phyloP scores from a whole-genome alignment of 2,329 filamentous ascomycete species.

The Ophiostoma himal-ulmi region DNA sequence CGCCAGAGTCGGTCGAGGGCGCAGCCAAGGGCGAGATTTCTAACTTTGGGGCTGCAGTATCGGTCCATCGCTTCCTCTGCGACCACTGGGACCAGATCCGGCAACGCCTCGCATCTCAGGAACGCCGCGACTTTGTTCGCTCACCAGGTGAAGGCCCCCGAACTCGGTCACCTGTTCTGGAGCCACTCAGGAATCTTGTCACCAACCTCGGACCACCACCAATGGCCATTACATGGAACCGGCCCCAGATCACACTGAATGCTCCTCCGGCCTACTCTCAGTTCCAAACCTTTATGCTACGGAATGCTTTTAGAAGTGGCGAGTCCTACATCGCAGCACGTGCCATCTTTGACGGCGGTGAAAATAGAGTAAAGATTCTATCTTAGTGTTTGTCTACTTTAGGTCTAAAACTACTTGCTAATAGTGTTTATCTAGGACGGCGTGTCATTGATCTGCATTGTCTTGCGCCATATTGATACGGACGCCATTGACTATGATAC shows the following conservation, averaged over 20 bases:
- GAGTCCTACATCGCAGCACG: slow-evolving; percentile 60
- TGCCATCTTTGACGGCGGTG: slow-evolving; percentile 64
- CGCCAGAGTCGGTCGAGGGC: slow-evolving; percentile 43
- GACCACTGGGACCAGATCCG: slow-evolving; percentile 66
- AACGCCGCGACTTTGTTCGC: slow-evolving; percentile 51
- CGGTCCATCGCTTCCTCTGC: slow-evolving; percentile 62
- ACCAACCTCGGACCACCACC: slow-evolving; percentile 62
- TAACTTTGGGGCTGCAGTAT: slow-evolving; percentile 66
- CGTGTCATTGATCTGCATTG: slow-evolving; percentile 62
- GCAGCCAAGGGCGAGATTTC: slow-evolving; percentile 47
- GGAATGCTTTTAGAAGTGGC: slow-evolving; percentile 59
- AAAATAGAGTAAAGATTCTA: slow-evolving; percentile 46
- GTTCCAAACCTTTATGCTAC: slow-evolving; percentile 68
- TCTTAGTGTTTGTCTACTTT: slow-evolving; percentile 32
- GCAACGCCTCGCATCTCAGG: slow-evolving; percentile 56
- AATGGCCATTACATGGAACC: slow-evolving; percentile 63
- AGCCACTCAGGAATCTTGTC: slow-evolving; percentile 56
- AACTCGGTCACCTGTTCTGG: slow-evolving; percentile 51
- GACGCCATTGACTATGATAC: slow-evolving; percentile 62
- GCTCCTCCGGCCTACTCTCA: slow-evolving; percentile 59
- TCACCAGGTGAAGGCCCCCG: slow-evolving; percentile 49
- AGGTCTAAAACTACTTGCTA: background rate
- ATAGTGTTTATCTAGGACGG: slow-evolving; percentile 46
- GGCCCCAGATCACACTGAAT: slow-evolving; percentile 59
- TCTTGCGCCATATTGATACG: slow-evolving; percentile 60